Percentiles rank a stretch among this genome's conserved stretches.
phyloP scores from a whole-genome alignment of 2,329 filamentous ascomycete genomes.

The Aspergillus fructus region DNA sequence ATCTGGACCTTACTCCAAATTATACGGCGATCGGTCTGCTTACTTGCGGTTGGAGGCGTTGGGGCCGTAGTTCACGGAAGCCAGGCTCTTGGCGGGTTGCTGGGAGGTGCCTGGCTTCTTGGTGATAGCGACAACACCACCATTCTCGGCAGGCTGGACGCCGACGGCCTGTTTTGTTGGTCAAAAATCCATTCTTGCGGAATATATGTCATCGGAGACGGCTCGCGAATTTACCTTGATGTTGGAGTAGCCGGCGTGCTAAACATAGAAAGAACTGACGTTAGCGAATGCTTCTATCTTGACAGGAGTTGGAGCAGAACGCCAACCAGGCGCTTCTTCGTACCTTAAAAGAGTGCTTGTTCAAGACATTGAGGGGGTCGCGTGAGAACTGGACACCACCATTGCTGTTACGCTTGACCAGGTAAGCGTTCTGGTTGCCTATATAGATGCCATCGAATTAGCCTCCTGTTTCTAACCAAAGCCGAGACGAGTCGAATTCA shows the following conservation, averaged over 20 bases:
- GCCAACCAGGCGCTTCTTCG: slow-evolving; percentile 1
- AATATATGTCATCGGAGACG: background rate
- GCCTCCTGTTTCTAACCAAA: slow-evolving; percentile 1
- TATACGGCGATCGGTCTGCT: slow-evolving; percentile 34
- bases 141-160: slow-evolving; percentile 71
- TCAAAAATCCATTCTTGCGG: slow-evolving; percentile 8
- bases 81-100: slow-evolving; percentile 68
- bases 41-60: slow-evolving; percentile 78
- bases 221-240: slow-evolving; percentile 66
- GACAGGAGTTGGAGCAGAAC: slow-evolving; percentile 10
- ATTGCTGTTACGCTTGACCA: slow-evolving; percentile 80
- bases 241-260: slow-evolving; percentile 93
- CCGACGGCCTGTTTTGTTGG: slow-evolving; percentile 68
- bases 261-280: slow-evolving; percentile 17
- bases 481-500: background rate
- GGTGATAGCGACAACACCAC: slow-evolving; percentile 75
- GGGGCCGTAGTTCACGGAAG: slow-evolving; percentile 67
- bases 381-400: slow-evolving; percentile 88
- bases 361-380: slow-evolving; percentile 89
- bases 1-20: background rate
- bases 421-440: slow-evolving; percentile 87
- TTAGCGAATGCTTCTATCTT: slow-evolving; percentile 18
- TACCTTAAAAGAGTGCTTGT: slow-evolving; percentile 90
- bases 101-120: slow-evolving; percentile 75
- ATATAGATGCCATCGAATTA: slow-evolving; percentile 22